phyloP scores from a whole-genome alignment of 768 basidiomycete species.

The Tricholoma sp. region DNA sequence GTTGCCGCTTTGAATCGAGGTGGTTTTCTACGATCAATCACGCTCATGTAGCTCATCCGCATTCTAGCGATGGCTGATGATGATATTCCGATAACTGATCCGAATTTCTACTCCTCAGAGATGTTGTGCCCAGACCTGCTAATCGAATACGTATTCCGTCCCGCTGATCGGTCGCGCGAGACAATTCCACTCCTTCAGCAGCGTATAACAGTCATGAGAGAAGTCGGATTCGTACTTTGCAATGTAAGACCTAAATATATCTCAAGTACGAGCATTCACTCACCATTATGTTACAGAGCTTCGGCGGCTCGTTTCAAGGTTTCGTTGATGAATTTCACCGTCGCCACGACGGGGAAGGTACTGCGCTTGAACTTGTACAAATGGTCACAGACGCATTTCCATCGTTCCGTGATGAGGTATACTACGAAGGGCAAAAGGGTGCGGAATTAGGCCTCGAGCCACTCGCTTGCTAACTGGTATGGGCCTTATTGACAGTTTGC shows the following conservation, averaged over 20 bases:
- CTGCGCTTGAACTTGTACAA: constrained; percentile 68
- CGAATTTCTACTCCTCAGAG: constrained; percentile 71
- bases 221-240: constrained; percentile 69
- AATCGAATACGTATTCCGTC: constrained; percentile 65
- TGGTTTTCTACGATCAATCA: constrained; percentile 19
- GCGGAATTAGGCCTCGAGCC: constrained; percentile 2
- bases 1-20: constrained; percentile 82
- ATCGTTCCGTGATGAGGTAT: constrained; percentile 67
- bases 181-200: constrained; percentile 64
- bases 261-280: background rate
- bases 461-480: background rate
- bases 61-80: constrained; percentile 65
- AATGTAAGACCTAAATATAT: constrained; percentile 39
- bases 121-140: constrained; percentile 64
- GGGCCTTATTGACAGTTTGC: constrained; percentile 41
- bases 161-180: constrained; percentile 53
- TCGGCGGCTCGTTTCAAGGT: constrained; percentile 64
- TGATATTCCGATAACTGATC: constrained; percentile 73
- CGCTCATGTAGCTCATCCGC: background rate
- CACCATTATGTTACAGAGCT: constrained; percentile 37
- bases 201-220: constrained; percentile 71
- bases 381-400: constrained; percentile 69
- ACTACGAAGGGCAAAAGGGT: constrained; percentile 58
- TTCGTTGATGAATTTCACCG: constrained; percentile 60
- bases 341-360: constrained; percentile 48